Evolutionary conservation across 176 grass and related monocot genomes (phyloP), one percentile per base, ranked within the genome.

Genomic region (Alopecurus myosuroides): DNA sequence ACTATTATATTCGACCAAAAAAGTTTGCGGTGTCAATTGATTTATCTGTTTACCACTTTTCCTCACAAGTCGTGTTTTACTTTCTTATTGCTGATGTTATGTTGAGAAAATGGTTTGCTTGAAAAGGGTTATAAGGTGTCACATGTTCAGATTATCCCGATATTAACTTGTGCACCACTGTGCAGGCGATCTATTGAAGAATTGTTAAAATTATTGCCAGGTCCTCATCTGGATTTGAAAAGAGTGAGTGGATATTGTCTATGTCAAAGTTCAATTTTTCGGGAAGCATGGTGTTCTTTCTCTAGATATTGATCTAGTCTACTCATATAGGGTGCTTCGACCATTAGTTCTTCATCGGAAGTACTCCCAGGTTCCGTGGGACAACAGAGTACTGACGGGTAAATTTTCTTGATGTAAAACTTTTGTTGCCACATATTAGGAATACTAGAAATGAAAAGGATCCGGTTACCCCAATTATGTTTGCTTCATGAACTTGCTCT

Each of bases 171-270:
- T 74, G 25, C 44, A 48, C 25, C 29, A 73, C 46, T 55, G 87
- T 89, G 71, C 84, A 98, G 96, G 96, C 85, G 96, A 72, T 95
- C 93, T 82, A 95, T 94, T 83, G 96, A 94, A 88, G 93, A 98
- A 87, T 70, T 89, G 65, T 14, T 98, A 51, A 95, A 94, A 82
- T 37, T 94, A 51, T 82, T 98, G 55, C 93, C 96, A 40, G 96
- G 96, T 74, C 96, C 93, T 51, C 96, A 95, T 89, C 36, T 95
- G 39, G 93, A 98, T 92, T 86, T 95, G 72, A 98, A 94, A 88
- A 90, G 93, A 84, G 96, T 95, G 75, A 61, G 91, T 79, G 18
- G 8, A 74, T 70, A 67, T 9, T 1, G 6, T 87, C 8, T 0
- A 39, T 0, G 30, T 31, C 45, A 2, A 37, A 41, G 66, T 42